Conservation (phyloP, 139 green algal genomes). For the Closterium sp. region DNA sequence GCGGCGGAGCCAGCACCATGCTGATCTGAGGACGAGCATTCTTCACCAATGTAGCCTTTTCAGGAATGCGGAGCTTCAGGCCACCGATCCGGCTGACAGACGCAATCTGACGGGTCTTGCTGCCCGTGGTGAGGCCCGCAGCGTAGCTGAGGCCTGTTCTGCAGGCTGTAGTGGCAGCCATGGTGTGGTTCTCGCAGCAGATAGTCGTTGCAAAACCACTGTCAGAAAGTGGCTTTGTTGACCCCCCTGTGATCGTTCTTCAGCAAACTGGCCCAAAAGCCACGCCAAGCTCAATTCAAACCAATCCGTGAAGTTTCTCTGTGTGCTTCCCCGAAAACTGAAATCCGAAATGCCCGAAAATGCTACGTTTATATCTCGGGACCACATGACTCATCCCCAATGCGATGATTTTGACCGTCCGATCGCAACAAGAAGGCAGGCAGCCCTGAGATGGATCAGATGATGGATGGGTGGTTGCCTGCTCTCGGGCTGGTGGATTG, state of each 20-base stretch:
- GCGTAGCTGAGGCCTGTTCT: not conserved
- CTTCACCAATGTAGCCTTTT: not conserved
- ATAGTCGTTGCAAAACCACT: not conserved
- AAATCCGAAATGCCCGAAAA: not conserved
- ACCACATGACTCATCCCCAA: not conserved
- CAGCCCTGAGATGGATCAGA: not conserved
- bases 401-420: not conserved
- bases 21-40: not conserved
- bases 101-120: not conserved
- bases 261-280: not conserved
- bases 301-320: not conserved
- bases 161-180: not conserved
- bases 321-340: not conserved
- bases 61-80: not conserved
- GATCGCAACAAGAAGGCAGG: not conserved
- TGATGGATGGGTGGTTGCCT: not conserved
- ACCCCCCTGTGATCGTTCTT: not conserved
- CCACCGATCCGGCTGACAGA: not conserved
- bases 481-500: not conserved
- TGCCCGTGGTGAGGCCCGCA: not conserved
- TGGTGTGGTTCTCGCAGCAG: not conserved
- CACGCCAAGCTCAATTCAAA: not conserved
- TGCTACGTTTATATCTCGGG: not conserved
- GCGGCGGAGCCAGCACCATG: not conserved
- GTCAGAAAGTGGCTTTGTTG: not conserved